These are phyloP conservation scores for Phytophthora hybrid DNA, from an alignment of 352 stramenopile genomes.

Conservation along the genomic window DNA sequence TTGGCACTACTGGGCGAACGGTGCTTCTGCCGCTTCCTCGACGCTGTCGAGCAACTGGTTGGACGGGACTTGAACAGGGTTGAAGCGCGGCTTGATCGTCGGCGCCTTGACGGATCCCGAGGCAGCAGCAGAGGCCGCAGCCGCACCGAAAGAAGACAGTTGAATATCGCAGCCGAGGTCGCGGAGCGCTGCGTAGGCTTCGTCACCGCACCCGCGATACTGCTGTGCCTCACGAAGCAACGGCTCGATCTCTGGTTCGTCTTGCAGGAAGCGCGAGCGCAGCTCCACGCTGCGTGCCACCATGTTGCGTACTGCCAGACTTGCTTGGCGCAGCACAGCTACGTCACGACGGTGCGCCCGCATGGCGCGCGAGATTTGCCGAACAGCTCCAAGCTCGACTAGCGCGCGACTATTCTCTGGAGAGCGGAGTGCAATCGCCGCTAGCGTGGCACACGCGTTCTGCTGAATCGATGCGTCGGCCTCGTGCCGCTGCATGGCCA, in stretches of 20 bases:
- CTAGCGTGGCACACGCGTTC: slow-evolving; percentile 78
- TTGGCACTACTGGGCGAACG: slow-evolving; percentile 41
- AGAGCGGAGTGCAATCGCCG: slow-evolving; percentile 71
- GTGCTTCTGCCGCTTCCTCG: slow-evolving; percentile 59
- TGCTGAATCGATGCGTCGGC: slow-evolving; percentile 68
- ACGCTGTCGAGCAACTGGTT: slow-evolving; percentile 62
- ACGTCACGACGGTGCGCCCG: slow-evolving; percentile 52
- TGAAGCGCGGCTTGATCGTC: slow-evolving; percentile 57
- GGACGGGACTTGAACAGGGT: slow-evolving; percentile 70
- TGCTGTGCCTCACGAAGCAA: slow-evolving; percentile 69
- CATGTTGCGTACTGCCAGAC: slow-evolving; percentile 84
- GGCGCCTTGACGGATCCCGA: slow-evolving; percentile 31
- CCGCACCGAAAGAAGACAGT: slow-evolving; percentile 62
- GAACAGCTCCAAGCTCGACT: slow-evolving; percentile 58
- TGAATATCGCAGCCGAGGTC: slow-evolving; percentile 80
- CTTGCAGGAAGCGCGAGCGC: slow-evolving; percentile 64
- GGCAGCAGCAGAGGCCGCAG: slow-evolving; percentile 18
- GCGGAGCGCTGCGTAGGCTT: slow-evolving; percentile 80
- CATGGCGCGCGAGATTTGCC: slow-evolving; percentile 67
- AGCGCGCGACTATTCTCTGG: slow-evolving; percentile 67
- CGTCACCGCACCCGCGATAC: slow-evolving; percentile 74
- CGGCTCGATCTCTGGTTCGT: slow-evolving; percentile 70
- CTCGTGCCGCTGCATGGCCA: slow-evolving; percentile 64
- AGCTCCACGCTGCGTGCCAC: slow-evolving; percentile 70
- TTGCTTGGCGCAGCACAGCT: slow-evolving; percentile 71